A percentile compares a stretch with the other conserved stretches of the same genome.
Conservation (phyloP, 352 stramenopile genomes). For the Phytophthora ohioensis region DNA sequence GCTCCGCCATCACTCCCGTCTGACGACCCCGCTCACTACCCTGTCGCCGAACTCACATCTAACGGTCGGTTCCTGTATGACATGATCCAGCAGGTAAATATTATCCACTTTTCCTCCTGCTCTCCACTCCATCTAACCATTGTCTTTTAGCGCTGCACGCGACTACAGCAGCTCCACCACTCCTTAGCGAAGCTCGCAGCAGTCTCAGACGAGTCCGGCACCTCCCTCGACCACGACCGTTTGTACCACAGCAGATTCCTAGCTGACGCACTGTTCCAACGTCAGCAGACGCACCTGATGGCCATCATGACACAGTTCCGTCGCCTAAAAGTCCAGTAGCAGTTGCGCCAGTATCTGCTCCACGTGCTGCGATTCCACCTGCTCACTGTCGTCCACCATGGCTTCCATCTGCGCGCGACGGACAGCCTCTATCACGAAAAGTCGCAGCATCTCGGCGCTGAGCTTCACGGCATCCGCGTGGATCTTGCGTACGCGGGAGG, state of each 20-base stretch:
- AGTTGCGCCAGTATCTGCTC: conserved; percentile 86
- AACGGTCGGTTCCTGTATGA: conserved; percentile 58
- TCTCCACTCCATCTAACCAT: conserved; percentile 1
- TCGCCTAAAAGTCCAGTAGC: conserved; percentile 77
- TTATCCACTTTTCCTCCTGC: background rate
- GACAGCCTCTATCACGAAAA: conserved; percentile 82
- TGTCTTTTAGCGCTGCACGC: conserved; percentile 51
- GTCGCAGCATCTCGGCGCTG: conserved; percentile 74
- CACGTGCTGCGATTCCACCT: conserved; percentile 77
- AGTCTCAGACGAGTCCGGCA: conserved; percentile 13
- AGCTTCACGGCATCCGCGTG: conserved; percentile 77
- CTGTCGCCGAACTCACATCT: conserved; percentile 23
- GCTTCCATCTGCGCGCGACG: conserved; percentile 87
- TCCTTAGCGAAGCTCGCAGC: conserved; percentile 70
- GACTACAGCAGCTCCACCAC: conserved; percentile 69
- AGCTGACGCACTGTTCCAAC: conserved; percentile 48
- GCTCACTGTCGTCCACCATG: conserved; percentile 84
- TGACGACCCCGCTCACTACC: conserved; percentile 1
- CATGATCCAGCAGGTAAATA: conserved; percentile 72
- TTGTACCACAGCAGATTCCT: conserved; percentile 66
- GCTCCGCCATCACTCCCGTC: background rate
- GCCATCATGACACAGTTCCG: conserved; percentile 36
- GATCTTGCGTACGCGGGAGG: conserved; percentile 73
- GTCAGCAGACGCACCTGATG: conserved; percentile 45
- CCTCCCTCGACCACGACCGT: conserved; percentile 45